phyloP scores from a whole-genome alignment of 805 yeast genomes.

The Zygoascus flipseniorum region DNA sequence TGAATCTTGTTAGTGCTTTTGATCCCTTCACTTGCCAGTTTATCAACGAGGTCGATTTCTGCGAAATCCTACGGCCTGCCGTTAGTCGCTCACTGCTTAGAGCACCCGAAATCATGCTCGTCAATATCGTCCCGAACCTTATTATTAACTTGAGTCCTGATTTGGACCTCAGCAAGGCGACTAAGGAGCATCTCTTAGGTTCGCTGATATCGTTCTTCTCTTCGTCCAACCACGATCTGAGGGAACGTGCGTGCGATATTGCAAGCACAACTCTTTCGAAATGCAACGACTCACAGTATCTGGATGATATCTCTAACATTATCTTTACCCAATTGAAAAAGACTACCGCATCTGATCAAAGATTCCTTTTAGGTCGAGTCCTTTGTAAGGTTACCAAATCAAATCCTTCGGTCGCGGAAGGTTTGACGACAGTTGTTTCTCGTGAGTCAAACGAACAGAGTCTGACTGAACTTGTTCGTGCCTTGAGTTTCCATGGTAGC shows the following conservation, averaged over 20 bases:
- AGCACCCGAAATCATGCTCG: constrained; percentile 65
- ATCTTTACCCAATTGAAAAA: constrained; percentile 50
- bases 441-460: constrained; percentile 74
- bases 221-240: constrained; percentile 60
- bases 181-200: constrained; percentile 39
- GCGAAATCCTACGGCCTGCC: constrained; percentile 41
- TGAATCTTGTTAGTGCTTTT: constrained; percentile 23
- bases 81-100: constrained; percentile 69
- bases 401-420: constrained; percentile 30
- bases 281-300: constrained; percentile 21
- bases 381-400: constrained; percentile 31
- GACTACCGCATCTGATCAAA: constrained; percentile 57
- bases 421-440: constrained; percentile 42
- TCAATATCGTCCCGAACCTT: constrained; percentile 44
- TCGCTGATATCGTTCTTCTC: constrained; percentile 51
- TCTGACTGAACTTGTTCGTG: constrained; percentile 39
- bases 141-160: constrained; percentile 29
- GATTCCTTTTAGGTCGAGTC: constrained; percentile 41
- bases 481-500: constrained; percentile 37
- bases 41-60: constrained; percentile 34
- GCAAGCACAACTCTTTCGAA: constrained; percentile 22
- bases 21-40: constrained; percentile 39
- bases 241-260: constrained; percentile 39
- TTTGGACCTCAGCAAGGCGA: constrained; percentile 36
- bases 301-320: constrained; percentile 39